Conservation (phyloP, 148 eudicot genomes). For the Nepenthes mirabilis region DNA sequence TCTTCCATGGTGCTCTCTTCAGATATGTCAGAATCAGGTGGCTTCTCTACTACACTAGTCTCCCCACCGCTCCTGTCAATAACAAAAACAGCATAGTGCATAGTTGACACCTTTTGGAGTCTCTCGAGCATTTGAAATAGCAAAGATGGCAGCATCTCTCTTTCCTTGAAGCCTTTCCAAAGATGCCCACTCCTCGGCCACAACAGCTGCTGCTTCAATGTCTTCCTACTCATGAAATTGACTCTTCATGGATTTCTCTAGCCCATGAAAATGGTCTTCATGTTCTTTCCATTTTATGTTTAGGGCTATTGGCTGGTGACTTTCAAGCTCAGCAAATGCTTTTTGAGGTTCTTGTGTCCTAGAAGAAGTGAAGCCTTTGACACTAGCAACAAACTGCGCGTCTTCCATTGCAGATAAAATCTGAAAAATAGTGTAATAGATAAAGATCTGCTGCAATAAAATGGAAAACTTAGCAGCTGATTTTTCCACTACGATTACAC, state of each 20-base stretch:
- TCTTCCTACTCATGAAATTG: constrained; percentile 90
- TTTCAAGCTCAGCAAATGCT: constrained; percentile 98
- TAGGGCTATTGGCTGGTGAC: constrained; percentile 76
- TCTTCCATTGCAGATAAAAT: constrained; percentile 53
- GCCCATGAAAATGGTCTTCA: constrained; percentile 94
- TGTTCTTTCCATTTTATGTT: constrained; percentile 97
- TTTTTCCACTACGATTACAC: no score
- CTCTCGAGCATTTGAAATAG: constrained; percentile 59
- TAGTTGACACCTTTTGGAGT: constrained; percentile 34
- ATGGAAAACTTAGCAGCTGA: neutral
- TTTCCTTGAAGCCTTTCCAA: constrained; percentile 78
- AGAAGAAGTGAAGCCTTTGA: constrained; percentile 72
- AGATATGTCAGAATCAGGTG: constrained; percentile 34
- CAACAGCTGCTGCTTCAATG: constrained; percentile 75
- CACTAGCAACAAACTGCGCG: constrained; percentile 44
- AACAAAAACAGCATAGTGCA: constrained; percentile 18
- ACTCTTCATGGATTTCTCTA: constrained; percentile 93
- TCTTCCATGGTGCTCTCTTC: constrained; percentile 30
- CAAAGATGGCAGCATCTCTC: constrained; percentile 89
- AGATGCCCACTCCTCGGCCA: constrained; percentile 74
- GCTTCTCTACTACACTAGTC: constrained; percentile 29
- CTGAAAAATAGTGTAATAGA: constrained; percentile 14
- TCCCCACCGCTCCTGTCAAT: constrained; percentile 28
- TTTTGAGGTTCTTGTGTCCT: constrained; percentile 96
- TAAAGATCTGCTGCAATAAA: neutral